Percentiles rank a stretch among this genome's conserved stretches.
phyloP scores from a whole-genome alignment of 1,284 basidiomycete species.

The Gymnopus androsaceus region DNA sequence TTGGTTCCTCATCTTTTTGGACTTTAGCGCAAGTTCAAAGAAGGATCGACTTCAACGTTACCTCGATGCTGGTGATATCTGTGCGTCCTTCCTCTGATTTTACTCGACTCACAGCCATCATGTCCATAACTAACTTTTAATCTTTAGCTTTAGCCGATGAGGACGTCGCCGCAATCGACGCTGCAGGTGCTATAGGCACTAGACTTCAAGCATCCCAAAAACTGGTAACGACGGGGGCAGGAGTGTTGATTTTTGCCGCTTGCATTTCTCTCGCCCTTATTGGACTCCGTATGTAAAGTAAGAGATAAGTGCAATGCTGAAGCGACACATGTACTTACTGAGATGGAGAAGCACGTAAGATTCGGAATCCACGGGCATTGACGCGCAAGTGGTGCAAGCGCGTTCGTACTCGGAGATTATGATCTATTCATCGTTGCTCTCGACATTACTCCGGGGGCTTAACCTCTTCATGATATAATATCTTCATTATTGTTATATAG shows the following conservation, averaged over 20 bases:
- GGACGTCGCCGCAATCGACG: constrained; percentile 26
- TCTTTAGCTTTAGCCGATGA: constrained; percentile 21
- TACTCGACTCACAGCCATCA: no score
- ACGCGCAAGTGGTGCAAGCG: no score
- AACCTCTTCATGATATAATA: no score
- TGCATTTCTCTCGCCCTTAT: background rate
- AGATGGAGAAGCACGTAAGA: no score
- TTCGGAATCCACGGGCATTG: no score
- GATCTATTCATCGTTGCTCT: no score
- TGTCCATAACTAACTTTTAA: background rate
- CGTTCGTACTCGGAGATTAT: no score
- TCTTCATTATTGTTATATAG: no score
- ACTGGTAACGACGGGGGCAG: background rate
- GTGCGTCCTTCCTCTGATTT: constrained; percentile 7
- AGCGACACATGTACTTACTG: no score
- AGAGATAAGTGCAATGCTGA: no score
- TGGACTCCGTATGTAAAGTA: background rate
- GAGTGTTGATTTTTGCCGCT: background rate
- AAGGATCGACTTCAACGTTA: constrained; percentile 21
- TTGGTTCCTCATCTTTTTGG: background rate
- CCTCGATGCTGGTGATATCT: constrained; percentile 19
- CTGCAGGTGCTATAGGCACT: constrained; percentile 19
- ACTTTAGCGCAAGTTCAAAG: constrained; percentile 21
- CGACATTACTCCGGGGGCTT: no score
- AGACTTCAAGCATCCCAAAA: background rate